These are phyloP conservation scores for Fusarium sacchari DNA, from an alignment of 2,329 filamentous ascomycete species.

Conservation along the genomic window DNA sequence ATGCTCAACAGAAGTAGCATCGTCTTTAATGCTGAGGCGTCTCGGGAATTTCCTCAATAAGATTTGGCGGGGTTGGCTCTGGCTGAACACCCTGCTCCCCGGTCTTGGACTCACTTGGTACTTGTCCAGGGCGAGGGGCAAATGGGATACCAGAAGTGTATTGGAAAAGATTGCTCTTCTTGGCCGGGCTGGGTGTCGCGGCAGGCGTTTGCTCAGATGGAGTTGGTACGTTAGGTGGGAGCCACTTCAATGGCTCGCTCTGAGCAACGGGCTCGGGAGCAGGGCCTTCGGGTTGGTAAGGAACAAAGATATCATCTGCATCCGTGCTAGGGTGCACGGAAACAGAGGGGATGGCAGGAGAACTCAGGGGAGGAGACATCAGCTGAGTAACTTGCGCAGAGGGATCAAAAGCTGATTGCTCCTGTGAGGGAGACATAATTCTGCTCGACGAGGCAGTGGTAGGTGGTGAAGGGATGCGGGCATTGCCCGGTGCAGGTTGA, in stretches of 20 bases:
- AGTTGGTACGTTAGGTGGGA: conserved; percentile 59
- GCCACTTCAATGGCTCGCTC: conserved; percentile 59
- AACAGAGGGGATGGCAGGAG: conserved; percentile 45
- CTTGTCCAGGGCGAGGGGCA: conserved; percentile 46
- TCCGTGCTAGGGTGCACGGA: conserved; percentile 42
- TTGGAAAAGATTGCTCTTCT: conserved; percentile 50
- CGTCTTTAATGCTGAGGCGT: conserved; percentile 4
- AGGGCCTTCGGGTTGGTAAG: conserved; percentile 66
- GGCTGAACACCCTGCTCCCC: background rate
- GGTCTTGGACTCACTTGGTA: background rate
- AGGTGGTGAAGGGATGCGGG: conserved; percentile 33
- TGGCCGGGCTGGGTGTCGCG: conserved; percentile 49
- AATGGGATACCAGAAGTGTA: conserved; percentile 61
- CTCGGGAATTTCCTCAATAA: conserved; percentile 8
- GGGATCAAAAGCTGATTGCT: conserved; percentile 33
- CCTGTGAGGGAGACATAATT: conserved; percentile 40
- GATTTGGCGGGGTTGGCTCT: background rate
- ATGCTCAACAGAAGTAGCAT: background rate
- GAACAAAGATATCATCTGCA: conserved; percentile 58
- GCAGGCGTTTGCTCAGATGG: conserved; percentile 48
- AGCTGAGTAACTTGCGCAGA: conserved; percentile 38
- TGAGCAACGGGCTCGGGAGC: conserved; percentile 50
- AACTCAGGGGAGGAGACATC: conserved; percentile 42
- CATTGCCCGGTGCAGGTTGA: conserved; percentile 13
- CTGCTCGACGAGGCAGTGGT: conserved; percentile 40